Base-by-base conservation (phyloP, 306 rosid species). In the Calophaca sinica region DNA sequence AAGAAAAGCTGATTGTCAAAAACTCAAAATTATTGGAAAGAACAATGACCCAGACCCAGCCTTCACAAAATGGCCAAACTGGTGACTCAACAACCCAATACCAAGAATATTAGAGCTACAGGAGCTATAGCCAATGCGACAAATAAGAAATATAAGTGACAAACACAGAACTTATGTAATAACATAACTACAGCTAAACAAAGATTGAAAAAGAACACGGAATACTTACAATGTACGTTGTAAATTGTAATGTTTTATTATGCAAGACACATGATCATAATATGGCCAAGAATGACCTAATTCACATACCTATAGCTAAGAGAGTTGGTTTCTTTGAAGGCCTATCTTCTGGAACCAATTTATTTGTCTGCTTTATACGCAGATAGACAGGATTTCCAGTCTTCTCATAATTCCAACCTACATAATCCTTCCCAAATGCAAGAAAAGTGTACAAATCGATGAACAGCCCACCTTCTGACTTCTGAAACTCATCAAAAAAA, bases 351-450 rank as follows among this genome's bases (percentile, higher is more conserved):
- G 96, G 86, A 77, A 70, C 87, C 80, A 84, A 26, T 73, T 82
- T 89, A 78, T 79, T 84, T 1, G 80, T 81, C 85, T 87, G 89
- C 86, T 85, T 92, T 72, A 92, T 75, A 77, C 89, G 93, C 85
- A 89, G 70, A 86, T 89, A 92, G 68, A 92, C 96, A 28, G 96
- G 87, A 78, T 92, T 82, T 48, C 96, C 96, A 42, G 96, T 89
- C 87, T 90, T 89, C 58, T 89, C 87, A 38, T 75, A 88, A 82
- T 92, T 87, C 97, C 97, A 92, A 70, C 45, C 88, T 13, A 90
- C 93, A 67, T 46, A 87, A 4, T 92, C 93, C 79, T 88, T 89
- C 75, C 96, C 93, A 79, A 88, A 92, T 62, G 97, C 93, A 62
- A 92, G 90, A 80, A 92, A 92, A 6, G 90, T 85, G 74, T 32